These are phyloP conservation scores for Schwanniomyces etchellsii DNA, from an alignment of 1,139 yeast species.

Conservation along the genomic window DNA sequence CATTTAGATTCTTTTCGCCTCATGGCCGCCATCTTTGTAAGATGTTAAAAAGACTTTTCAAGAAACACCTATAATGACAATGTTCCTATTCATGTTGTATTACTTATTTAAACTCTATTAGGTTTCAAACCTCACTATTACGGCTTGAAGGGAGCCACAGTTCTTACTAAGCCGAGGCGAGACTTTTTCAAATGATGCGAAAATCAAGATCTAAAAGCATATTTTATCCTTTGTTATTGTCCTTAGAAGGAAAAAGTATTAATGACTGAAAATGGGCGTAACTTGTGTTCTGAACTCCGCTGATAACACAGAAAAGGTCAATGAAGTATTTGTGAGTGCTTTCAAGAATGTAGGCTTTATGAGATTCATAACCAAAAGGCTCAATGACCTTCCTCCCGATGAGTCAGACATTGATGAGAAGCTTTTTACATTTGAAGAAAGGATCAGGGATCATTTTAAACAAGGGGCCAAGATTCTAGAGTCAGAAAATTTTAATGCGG, in stretches of 20 bases:
- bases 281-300: background rate
- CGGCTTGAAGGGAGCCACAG: no score
- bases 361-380: conserved; percentile 1
- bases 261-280: background rate
- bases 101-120: no score
- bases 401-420: conserved; percentile 3
- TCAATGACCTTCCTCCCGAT: conserved; percentile 1
- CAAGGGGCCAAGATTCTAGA: conserved; percentile 6
- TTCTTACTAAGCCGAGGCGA: no score
- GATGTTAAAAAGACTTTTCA: no score
- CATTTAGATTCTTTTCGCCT: no score
- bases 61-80: no score
- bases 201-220: no score
- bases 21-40: no score
- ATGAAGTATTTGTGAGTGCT: conserved; percentile 3
- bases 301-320: conserved; percentile 2
- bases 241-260: background rate
- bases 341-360: conserved; percentile 1
- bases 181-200: no score
- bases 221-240: no score
- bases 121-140: no score
- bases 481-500: conserved; percentile 7
- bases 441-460: conserved; percentile 3
- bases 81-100: no score
- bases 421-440: conserved; percentile 2